These are phyloP conservation scores for Ochromonas danica DNA, from an alignment of 108 stramenopile genomes.

Conservation along the genomic window DNA sequence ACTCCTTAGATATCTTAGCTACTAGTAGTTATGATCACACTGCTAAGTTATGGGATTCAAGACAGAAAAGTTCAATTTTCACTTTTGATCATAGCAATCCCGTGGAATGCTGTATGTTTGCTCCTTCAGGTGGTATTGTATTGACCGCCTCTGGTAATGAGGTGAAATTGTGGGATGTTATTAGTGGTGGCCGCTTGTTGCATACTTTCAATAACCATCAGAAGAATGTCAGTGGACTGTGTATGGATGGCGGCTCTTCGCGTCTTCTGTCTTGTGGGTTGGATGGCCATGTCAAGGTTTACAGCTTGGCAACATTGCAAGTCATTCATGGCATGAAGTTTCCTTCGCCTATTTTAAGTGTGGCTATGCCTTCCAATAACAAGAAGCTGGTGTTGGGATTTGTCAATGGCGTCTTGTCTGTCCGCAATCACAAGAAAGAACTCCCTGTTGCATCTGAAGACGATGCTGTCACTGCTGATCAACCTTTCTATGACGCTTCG, in stretches of 20 bases:
- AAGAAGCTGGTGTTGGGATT: constrained; percentile 34
- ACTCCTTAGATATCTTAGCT: constrained; percentile 32
- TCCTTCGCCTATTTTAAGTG: constrained; percentile 11
- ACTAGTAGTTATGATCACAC: constrained; percentile 48
- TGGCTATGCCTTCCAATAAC: constrained; percentile 34
- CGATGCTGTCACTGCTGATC: background rate
- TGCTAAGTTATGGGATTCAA: constrained; percentile 42
- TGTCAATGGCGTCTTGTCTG: constrained; percentile 4
- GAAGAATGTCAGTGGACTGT: constrained; percentile 46
- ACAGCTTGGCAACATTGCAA: constrained; percentile 41
- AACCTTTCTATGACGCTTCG: background rate
- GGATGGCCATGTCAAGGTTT: constrained; percentile 43
- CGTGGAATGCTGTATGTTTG: background rate
- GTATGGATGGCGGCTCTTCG: constrained; percentile 11
- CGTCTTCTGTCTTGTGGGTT: constrained; percentile 43
- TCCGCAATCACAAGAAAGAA: constrained; percentile 34
- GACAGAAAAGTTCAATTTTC: background rate
- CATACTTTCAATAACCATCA: constrained; percentile 39
- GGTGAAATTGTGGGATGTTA: constrained; percentile 44
- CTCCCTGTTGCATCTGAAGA: background rate
- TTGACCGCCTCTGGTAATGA: constrained; percentile 33
- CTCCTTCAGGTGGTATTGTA: constrained; percentile 3
- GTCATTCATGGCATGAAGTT: constrained; percentile 10
- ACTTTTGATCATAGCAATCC: constrained; percentile 35
- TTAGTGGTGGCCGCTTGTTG: constrained; percentile 35